Evolutionary conservation across 2,329 filamentous ascomycete genomes (phyloP).

Genomic region (Chalara sp.): DNA sequence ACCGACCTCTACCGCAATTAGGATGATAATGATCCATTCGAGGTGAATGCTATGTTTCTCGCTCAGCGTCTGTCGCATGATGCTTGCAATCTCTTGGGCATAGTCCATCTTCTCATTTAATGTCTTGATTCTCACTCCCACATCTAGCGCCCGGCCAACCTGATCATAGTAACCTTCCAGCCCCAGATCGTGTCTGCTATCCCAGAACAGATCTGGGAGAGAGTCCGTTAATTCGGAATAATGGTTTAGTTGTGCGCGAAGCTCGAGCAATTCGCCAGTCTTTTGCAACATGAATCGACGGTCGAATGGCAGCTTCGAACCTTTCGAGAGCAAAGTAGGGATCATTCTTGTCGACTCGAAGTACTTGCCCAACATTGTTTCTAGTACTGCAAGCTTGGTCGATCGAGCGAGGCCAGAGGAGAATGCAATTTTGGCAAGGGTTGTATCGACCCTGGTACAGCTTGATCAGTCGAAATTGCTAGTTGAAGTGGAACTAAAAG

Average conservation of each 20-base stretch:
- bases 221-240: conserved; percentile 96
- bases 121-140: conserved; percentile 82
- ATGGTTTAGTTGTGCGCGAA: conserved; percentile 89
- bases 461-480: not conserved
- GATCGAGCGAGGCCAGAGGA: conserved; percentile 88
- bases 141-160: conserved; percentile 83
- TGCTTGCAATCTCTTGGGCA: conserved; percentile 87
- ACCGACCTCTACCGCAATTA: conserved; percentile 87
- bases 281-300: conserved; percentile 82
- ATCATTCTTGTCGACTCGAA: conserved; percentile 82
- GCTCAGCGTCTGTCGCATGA: conserved; percentile 79
- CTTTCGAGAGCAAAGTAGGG: conserved; percentile 67
- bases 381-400: conserved; percentile 89
- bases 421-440: conserved; percentile 91
- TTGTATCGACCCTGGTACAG: conserved; percentile 41
- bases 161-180: conserved; percentile 94
- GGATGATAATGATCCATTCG: conserved; percentile 91
- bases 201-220: conserved; percentile 95
- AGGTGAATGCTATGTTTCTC: conserved; percentile 84
- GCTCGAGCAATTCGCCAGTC: conserved; percentile 82
- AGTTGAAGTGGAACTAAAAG: conserved; percentile 4
- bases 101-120: conserved; percentile 98
- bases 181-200: conserved; percentile 78
- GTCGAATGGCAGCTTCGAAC: conserved; percentile 55
- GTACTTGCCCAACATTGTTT: conserved; percentile 74